Evolutionary conservation across 345 rosid genomes (phyloP).

Genomic region (Populus euphratica): DNA sequence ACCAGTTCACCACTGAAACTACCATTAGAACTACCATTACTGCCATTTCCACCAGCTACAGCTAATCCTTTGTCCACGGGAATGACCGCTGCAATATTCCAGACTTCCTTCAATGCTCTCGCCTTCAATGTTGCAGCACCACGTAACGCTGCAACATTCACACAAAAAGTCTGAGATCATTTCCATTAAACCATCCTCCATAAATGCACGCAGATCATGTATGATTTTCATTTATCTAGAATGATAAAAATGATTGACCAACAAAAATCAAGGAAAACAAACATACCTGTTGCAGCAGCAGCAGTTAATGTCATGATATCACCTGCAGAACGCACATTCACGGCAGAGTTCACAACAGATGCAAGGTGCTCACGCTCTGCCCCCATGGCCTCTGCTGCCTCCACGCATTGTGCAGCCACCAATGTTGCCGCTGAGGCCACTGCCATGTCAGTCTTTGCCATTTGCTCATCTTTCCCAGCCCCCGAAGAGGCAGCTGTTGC

Average conservation of each 20-base stretch:
- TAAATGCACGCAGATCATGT: background rate
- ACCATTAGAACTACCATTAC: conserved; percentile 69
- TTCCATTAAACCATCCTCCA: background rate
- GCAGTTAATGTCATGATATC: conserved; percentile 91
- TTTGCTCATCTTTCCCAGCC: conserved; percentile 66
- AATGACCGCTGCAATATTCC: conserved; percentile 91
- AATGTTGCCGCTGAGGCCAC: conserved; percentile 86
- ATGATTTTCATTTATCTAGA: background rate
- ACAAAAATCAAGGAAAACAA: background rate
- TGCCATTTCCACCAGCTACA: conserved; percentile 35
- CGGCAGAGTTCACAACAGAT: conserved; percentile 74
- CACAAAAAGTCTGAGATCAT: background rate
- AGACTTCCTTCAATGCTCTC: conserved; percentile 75
- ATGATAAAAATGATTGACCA: background rate
- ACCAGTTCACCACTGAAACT: conserved; percentile 78
- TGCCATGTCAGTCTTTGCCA: conserved; percentile 73
- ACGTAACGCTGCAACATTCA: conserved; percentile 53
- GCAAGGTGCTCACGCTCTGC: conserved; percentile 83
- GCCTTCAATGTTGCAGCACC: conserved; percentile 92
- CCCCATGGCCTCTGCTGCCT: conserved; percentile 85
- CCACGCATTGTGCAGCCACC: conserved; percentile 87
- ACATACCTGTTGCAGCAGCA: conserved; percentile 77
- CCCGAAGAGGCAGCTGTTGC: conserved; percentile 68
- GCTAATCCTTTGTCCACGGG: conserved; percentile 73
- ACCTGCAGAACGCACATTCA: conserved; percentile 72